Evolutionary conservation across 352 stramenopile genomes (phyloP), one percentile per base, ranked within the genome.

Genomic region (Peronospora belbahrii): DNA sequence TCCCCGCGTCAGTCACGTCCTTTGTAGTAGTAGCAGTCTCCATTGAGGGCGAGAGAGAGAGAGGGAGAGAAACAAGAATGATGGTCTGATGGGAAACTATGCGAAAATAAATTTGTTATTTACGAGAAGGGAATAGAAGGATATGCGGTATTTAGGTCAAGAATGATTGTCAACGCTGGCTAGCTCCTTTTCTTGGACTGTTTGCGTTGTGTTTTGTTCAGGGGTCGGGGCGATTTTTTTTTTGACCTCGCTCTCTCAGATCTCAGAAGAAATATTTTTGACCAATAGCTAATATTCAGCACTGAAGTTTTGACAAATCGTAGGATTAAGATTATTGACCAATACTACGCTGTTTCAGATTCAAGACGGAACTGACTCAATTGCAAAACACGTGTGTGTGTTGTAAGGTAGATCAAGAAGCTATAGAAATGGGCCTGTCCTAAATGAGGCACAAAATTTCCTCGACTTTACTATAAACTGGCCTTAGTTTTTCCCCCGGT

Each of bases 131-230:
- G 14, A 11, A 35, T 39, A 18, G 17, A 25, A 24, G 32, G 43
- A 54, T 54, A 48, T 48, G 28, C 13, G 31, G 28, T 34, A 27
- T 15, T 41, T 47, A 39, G 20, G 22, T 9, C 6, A 32, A 3
- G 28, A 48, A 9, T 36, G 33, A 33, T 45, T 23, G 34, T 46
- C 49, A 52, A 59, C 37, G 40, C 33, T 38, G 13, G 31, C 24
- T 25, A 22, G 14, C 28, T 35, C 38, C 35, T 38, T 59, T 51
- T 32, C 22, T 38, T 17, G 25, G 31, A 44, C 51, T 54, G 57
- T 64, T 66, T 62, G 57, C 52, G 57, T 59, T 66, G 52, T 66
- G 57, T 49, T 19, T 35, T 25, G 42, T 54, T 56, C n/a, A 42
- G 37, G 52, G 45, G 18, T 40, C 13, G 22, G 42, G 30, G 27